These are phyloP conservation scores for Wickerhamomyces alni DNA, from an alignment of 805 yeast genomes.

Conservation along the genomic window DNA sequence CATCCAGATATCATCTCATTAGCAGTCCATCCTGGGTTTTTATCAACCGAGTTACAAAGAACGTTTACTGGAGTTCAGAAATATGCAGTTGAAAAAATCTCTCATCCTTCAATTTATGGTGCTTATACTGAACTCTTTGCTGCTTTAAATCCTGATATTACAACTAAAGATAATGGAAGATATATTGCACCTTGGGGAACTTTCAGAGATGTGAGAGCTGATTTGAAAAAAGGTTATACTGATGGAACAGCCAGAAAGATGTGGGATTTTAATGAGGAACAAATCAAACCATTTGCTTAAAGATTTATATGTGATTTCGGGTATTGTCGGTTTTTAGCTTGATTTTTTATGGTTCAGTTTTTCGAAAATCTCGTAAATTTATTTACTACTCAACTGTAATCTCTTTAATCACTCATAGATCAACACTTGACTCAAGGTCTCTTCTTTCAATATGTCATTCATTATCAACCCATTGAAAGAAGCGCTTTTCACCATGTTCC, in stretches of 20 bases:
- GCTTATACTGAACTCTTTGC: constrained; percentile 40
- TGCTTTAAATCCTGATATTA: constrained; percentile 34
- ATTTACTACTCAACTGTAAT: too few species aligned
- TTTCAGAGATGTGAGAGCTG: constrained; percentile 27
- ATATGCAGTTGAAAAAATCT: not conserved
- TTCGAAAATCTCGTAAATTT: too few species aligned
- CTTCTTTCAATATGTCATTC: too few species aligned
- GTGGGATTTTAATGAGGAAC: constrained; percentile 30
- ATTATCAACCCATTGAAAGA: not conserved
- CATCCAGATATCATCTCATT: constrained; percentile 30
- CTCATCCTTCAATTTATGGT: constrained; percentile 25
- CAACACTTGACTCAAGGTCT: too few species aligned
- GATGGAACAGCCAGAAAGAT: constrained; percentile 28
- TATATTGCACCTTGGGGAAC: constrained; percentile 39
- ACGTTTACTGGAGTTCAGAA: not conserved
- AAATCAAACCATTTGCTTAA: constrained; percentile 2
- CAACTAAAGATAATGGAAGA: constrained; percentile 26
- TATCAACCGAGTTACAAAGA: constrained; percentile 26
- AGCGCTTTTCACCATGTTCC: not conserved
- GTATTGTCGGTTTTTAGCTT: too few species aligned
- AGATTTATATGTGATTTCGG: not conserved
- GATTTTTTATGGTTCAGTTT: too few species aligned
- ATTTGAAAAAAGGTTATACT: constrained; percentile 18
- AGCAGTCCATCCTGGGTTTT: constrained; percentile 36
- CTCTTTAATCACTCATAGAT: too few species aligned